Percentiles rank a stretch among this genome's conserved stretches.
Evolutionary conservation across 2,329 filamentous ascomycete genomes (phyloP).

Genomic region (Chaetomium globosum): DNA sequence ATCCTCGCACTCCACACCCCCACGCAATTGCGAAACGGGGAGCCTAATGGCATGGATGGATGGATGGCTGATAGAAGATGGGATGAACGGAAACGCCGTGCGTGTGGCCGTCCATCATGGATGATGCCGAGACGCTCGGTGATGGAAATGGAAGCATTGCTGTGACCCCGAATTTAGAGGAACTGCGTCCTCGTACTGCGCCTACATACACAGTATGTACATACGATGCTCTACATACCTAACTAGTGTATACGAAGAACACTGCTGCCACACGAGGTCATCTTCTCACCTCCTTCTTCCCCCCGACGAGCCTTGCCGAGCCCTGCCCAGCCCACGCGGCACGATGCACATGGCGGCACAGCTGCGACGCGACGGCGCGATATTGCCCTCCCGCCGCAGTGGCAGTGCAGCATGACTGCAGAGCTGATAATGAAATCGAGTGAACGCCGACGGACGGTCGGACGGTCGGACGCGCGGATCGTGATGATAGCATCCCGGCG

Average conservation of each 20-base stretch:
- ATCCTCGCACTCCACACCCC: neutral
- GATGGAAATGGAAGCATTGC: conserved; percentile 13
- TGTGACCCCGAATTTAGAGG: conserved; percentile 1
- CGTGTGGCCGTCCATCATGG: neutral
- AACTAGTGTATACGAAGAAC: neutral
- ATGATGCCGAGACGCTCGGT: conserved; percentile 22
- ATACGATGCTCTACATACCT: neutral
- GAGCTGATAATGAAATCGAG: neutral
- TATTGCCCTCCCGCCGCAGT: conserved; percentile 11
- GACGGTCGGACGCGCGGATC: conserved; percentile 13
- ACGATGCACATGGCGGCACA: conserved; percentile 22
- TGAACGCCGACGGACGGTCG: neutral
- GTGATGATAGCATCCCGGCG: neutral
- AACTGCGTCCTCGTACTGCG: neutral
- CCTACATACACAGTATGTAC: neutral
- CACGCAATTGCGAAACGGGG: conserved; percentile 5
- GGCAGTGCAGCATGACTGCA: conserved; percentile 27
- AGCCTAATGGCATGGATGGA: neutral
- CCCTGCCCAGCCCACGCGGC: neutral
- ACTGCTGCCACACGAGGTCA: neutral
- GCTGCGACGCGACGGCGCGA: conserved; percentile 9
- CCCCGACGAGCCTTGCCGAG: too few species aligned
- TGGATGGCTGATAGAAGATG: neutral
- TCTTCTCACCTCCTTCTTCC: neutral
- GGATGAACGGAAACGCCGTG: conserved; percentile 17